A percentile compares a stretch with the other conserved stretches of the same genome.
These are phyloP conservation scores for Aspergillus cejpii DNA, from an alignment of 2,329 filamentous ascomycete species.

Conservation along the genomic window DNA sequence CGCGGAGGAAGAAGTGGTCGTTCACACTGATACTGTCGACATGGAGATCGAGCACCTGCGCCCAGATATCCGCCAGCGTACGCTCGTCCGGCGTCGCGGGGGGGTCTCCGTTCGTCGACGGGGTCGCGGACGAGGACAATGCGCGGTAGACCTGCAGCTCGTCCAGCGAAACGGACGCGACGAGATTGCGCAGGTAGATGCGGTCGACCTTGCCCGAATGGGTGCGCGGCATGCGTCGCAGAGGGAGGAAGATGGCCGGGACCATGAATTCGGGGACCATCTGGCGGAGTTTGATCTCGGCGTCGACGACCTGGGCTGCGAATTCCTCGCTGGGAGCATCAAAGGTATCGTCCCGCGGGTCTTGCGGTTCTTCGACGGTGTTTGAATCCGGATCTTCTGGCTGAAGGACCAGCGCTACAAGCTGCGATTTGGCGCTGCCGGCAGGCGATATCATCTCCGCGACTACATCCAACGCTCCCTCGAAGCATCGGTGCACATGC, in stretches of 20 bases:
- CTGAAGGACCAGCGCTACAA: not conserved
- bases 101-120: not conserved
- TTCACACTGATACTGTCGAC: slow-evolving; percentile 1
- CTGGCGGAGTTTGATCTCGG: not conserved
- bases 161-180: not conserved
- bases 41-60: slow-evolving; percentile 1
- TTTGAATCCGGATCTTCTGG: no score
- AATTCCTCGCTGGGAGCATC: not conserved
- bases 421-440: not conserved
- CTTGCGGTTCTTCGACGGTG: no score
- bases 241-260: not conserved
- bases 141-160: not conserved
- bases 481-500: not conserved
- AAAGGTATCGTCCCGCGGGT: not conserved
- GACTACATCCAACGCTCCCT: not conserved
- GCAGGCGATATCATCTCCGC: not conserved
- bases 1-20: slow-evolving; percentile 9
- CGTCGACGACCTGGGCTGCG: not conserved
- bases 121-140: not conserved
- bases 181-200: not conserved
- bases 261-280: not conserved
- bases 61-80: not conserved
- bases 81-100: not conserved
- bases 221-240: not conserved
- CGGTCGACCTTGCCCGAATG: not conserved